Base-by-base conservation (phyloP, 176 grass and related monocot genomes). In the Rhipidocladum racemiflorum region DNA sequence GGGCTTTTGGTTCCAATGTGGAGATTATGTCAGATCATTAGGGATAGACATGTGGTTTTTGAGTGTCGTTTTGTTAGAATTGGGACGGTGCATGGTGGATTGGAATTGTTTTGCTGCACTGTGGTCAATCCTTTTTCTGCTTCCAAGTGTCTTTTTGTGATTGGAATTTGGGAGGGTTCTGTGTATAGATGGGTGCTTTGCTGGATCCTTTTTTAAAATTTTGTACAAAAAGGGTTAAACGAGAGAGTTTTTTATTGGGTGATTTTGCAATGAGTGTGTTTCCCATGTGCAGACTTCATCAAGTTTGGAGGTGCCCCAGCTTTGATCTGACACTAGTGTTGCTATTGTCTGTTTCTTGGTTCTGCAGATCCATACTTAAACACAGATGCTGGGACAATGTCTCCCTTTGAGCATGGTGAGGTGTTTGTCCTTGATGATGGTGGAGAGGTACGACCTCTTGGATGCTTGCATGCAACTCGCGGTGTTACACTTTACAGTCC, bases 391-490 rank as follows among this genome's bases (percentile, higher is more conserved):
- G 96, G 96, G 2, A 98, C 96, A 7, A 98, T 98, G 96, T 98
- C 96, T 24, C 91, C 96, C 1, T 98, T 98, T 66, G 96, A 98
- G 71, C 96, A 98, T 57, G 96, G 96, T 12, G 96, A 98, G 75
- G 96, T 98, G 60, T 98, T 98, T 88, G 96, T 98, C 70, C 96
- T 98, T 76, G 92, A 98, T 25, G 96, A 98, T 83, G 96, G 96
- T 20, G 96, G 96, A 51, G 96, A 99, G 92, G 95, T 97, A 87
- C 1, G 3, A 1, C 1, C 38, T 28, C 6, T 76, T 78, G 23
- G 4, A 68, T 83, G 40, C 34, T 76, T 69, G 15, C 27, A 81
- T 77, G 48, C 42, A 35, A 83, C 56, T 36, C 16, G 32, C 29
- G 36, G 27, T 32, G 0, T 54, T 50, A 44, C 30, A 25, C 1